These are phyloP conservation scores for Purshia tridentata DNA, from an alignment of 306 rosid species.

Conservation along the genomic window DNA sequence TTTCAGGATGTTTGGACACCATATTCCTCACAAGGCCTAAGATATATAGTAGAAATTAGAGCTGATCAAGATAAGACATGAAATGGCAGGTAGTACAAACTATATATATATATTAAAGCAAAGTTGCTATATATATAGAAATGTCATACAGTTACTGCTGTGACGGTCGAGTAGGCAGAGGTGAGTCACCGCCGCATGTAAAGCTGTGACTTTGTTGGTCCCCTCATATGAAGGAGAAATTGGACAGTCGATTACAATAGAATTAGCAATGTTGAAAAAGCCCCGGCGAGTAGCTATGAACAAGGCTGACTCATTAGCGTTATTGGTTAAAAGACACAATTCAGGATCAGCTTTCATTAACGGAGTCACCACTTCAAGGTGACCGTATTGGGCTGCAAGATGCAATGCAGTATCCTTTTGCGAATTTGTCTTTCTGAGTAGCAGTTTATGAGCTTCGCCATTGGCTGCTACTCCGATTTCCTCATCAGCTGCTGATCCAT, in stretches of 20 bases:
- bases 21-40: slow-evolving; percentile 1
- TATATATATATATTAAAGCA: too few species aligned
- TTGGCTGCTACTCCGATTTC: background rate
- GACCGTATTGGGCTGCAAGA: background rate
- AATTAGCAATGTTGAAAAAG: background rate
- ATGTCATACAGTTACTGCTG: too few species aligned
- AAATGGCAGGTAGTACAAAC: too few species aligned
- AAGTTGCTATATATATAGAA: too few species aligned
- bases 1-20: background rate
- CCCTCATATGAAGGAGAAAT: slow-evolving; percentile 6
- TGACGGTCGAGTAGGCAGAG: too few species aligned
- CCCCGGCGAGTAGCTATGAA: slow-evolving; percentile 12
- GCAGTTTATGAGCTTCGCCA: background rate
- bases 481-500: background rate
- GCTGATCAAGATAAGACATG: too few species aligned
- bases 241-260: background rate
- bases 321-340: background rate
- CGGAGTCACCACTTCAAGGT: background rate
- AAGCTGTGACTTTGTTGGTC: slow-evolving; percentile 20
- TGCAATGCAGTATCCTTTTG: slow-evolving; percentile 15
- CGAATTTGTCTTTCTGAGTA: background rate
- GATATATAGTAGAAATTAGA: background rate
- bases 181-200: slow-evolving; percentile 25
- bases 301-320: background rate
- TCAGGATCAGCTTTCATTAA: slow-evolving; percentile 9